A percentile compares a stretch with the other conserved stretches of the same genome.
These are phyloP conservation scores for Dioscorea cayenensis DNA, from an alignment of 116 monocot genomes.

Conservation along the genomic window DNA sequence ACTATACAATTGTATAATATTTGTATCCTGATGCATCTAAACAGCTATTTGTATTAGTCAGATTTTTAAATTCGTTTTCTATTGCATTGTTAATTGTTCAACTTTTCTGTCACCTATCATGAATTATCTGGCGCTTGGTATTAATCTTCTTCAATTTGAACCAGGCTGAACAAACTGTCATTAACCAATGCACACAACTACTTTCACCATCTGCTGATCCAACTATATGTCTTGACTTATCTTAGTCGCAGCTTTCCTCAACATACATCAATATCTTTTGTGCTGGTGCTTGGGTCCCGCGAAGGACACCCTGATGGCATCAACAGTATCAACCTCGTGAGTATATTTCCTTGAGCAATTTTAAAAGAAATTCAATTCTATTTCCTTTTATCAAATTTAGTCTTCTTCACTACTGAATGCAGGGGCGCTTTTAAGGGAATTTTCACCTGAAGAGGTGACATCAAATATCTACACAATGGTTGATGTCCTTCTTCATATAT, in stretches of 20 bases:
- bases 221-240: constrained; percentile 71
- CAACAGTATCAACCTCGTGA: constrained; percentile 85
- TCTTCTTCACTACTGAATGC: constrained; percentile 1
- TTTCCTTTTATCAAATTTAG: not conserved
- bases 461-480: constrained; percentile 95
- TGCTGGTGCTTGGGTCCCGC: constrained; percentile 95
- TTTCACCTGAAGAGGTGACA: constrained; percentile 98
- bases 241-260: constrained; percentile 87
- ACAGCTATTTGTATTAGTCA: too few relatives aligned
- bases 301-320: constrained; percentile 81
- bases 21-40: too few relatives aligned
- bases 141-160: constrained; percentile 11
- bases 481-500: constrained; percentile 97
- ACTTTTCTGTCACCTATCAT: not conserved
- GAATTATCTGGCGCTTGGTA: not conserved
- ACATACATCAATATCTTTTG: constrained; percentile 97
- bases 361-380: not conserved
- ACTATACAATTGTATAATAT: too few relatives aligned
- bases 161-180: constrained; percentile 92
- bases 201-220: constrained; percentile 79
- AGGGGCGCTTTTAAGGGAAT: constrained; percentile 86
- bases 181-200: constrained; percentile 88
- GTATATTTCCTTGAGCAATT: not conserved
- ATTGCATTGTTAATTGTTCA: not conserved
- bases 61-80: too few relatives aligned